Percentiles rank a stretch among this genome's conserved stretches.
Conservation (phyloP, 2,329 filamentous ascomycete genomes). For the Alternaria viburni region DNA sequence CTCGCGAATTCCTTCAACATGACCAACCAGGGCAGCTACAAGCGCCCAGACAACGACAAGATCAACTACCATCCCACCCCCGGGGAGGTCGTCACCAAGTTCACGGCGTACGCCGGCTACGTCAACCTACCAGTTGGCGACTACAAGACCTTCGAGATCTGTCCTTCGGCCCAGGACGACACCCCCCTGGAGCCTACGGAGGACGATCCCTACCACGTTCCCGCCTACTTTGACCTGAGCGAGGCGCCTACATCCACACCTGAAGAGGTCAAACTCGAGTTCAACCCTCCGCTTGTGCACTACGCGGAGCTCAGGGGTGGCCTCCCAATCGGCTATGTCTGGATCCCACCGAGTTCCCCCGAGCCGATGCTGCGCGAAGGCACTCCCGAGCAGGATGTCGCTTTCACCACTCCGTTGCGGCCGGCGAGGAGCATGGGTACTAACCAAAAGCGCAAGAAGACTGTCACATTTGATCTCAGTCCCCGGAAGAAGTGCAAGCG, state of each 20-base stretch:
- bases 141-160: neutral
- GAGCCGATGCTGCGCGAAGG: neutral
- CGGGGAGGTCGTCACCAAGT: neutral
- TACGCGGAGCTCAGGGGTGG: conserved; percentile 3
- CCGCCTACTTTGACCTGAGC: neutral
- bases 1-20: neutral
- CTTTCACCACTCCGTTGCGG: neutral
- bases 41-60: neutral
- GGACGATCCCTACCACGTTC: neutral
- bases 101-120: neutral
- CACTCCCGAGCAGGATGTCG: neutral
- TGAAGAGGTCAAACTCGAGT: conserved; percentile 2
- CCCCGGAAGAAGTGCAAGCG: neutral
- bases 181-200: neutral
- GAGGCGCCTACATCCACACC: neutral
- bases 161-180: neutral
- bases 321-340: conserved; percentile 2
- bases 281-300: conserved; percentile 1
- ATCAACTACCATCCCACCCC: neutral
- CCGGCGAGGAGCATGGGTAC: neutral
- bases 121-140: neutral
- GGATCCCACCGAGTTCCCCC: conserved; percentile 3
- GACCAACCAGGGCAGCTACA: neutral
- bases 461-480: neutral
- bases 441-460: neutral